Percentiles rank a stretch among this genome's conserved stretches.
These are phyloP conservation scores for Trapa bicornis DNA, from an alignment of 345 rosid genomes.

Conservation along the genomic window DNA sequence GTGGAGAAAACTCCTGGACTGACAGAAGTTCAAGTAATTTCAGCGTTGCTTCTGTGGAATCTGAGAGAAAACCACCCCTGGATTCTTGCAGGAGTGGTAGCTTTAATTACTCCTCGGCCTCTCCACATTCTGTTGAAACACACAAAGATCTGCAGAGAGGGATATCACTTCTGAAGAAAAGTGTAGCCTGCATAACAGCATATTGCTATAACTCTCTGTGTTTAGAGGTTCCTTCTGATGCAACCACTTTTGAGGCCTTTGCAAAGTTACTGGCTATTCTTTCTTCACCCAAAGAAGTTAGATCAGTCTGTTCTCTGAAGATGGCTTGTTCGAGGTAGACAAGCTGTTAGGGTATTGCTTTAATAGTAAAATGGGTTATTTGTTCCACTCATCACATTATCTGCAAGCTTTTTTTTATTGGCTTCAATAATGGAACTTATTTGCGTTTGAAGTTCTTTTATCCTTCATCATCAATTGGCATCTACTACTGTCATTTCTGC, in stretches of 20 bases:
- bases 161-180: constrained; percentile 89
- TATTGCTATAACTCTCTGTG: constrained; percentile 69
- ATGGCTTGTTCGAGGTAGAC: constrained; percentile 77
- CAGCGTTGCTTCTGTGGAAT: constrained; percentile 83
- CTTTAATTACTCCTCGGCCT: constrained; percentile 64
- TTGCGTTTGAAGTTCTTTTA: neutral
- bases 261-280: constrained; percentile 61
- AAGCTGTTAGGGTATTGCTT: constrained; percentile 5
- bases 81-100: constrained; percentile 61
- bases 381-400: neutral
- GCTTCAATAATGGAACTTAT: neutral
- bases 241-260: constrained; percentile 88
- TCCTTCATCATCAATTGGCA: neutral
- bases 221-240: constrained; percentile 75
- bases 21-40: constrained; percentile 82
- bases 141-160: constrained; percentile 92
- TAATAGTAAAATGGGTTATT: neutral
- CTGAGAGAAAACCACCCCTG: constrained; percentile 52
- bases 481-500: neutral
- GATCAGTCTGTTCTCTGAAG: constrained; percentile 57
- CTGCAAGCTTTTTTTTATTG: neutral
- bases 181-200: constrained; percentile 84
- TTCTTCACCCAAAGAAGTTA: constrained; percentile 73
- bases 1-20: constrained; percentile 82
- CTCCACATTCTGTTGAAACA: constrained; percentile 67